Base-by-base conservation (phyloP, 768 basidiomycete species). In the Tulasnella sp. region DNA sequence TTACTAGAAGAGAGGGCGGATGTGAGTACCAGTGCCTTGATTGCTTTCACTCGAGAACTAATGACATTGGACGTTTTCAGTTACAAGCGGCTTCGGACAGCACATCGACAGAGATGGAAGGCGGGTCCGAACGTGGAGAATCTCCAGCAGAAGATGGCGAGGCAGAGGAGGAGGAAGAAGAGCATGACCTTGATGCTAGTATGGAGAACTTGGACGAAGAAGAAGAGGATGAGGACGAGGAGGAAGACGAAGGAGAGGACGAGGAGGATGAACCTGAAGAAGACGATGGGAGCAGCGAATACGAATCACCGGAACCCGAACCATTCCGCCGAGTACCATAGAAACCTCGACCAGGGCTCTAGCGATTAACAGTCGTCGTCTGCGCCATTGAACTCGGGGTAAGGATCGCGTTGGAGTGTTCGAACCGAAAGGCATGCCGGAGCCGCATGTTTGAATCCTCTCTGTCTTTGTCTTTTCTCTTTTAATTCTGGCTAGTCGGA, bases 1-100 rank as follows among this genome's bases (percentile, higher is more conserved):
- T 39, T 77, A 23, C 18, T 79, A 35, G 79, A 80, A 57, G 79
- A 80, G 74, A 37, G 79, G 13, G 79, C 79, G 9, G 79, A 80
- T 70, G 79, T 80, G 61, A 11, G 77, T 73, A 51, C 37, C 26
- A 13, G 3, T 23, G 5, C 16, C 7, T n/a, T 29, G 16, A 39
- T 51, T 18, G 15, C 11, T 79, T 39, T n/a, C 46, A 77, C 42
- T 37, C 23, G 5, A 26, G 23, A 35, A 44, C 20, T 51, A n/a
- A 46, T 48, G 2, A 26, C 20, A 9, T 18, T n/a, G 32, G 26
- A 40, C 51, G 55, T 75, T 35, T 32, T 51, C 42, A 79, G 79
- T 29, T 40, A 32, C 51, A 79, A n/a, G 78, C 42, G 16, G 57
- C 20, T 26, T 79, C 79, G 46, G 79, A 79, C n/a, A 72, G 79